Base-by-base conservation (phyloP, 176 grass and related monocot genomes). In the Themeda triandra region DNA sequence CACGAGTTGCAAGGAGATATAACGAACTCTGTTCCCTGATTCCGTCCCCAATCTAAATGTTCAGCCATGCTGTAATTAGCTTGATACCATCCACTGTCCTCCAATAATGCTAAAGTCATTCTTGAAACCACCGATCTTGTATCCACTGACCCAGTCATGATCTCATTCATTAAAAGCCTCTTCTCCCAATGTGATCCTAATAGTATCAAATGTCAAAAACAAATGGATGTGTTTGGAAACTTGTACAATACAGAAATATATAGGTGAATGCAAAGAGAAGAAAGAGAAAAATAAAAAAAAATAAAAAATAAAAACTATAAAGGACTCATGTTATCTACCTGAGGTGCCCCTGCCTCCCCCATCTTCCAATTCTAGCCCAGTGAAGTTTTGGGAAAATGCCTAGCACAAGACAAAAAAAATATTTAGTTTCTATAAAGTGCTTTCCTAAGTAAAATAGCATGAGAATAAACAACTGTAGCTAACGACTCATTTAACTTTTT, bases 41-140 rank as follows among this genome's bases (percentile, higher is more conserved):
- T 96, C 27, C 78, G 90, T 81, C 97, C 97, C 97, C 97, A 99
- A 71, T 96, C 97, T 71, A 99, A 89, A 58, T 78, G 83, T 27
- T 99, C 97, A 27, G 97, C 93, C 93, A 99, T 96, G 88, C 93
- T 99, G 85, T 99, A 99, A 83, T 99, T 99, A 86, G 93, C 97
- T 87, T 96, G 88, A 89, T 99, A 99, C 97, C 97, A 99, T 79
- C 97, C 97, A 48, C 97, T 99, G 81, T 99, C 97, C 88, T 99
- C 97, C 73, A 99, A 71, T 85, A 99, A 91, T 73, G 97, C 97
- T 75, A 99, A 89, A 29, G 97, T 99, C 97, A 99, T 99, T 86
- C 92, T 94, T 87, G 97, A 99, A 80, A 99, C 97, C 33, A 99
- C 91, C 27, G 97, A 99, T 90, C 86, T 90, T 76, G 97, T 96